A percentile compares a stretch with the other conserved stretches of the same genome.
Evolutionary conservation across 169 alveolate species (phyloP).

Genomic region (Babesia ovis): DNA sequence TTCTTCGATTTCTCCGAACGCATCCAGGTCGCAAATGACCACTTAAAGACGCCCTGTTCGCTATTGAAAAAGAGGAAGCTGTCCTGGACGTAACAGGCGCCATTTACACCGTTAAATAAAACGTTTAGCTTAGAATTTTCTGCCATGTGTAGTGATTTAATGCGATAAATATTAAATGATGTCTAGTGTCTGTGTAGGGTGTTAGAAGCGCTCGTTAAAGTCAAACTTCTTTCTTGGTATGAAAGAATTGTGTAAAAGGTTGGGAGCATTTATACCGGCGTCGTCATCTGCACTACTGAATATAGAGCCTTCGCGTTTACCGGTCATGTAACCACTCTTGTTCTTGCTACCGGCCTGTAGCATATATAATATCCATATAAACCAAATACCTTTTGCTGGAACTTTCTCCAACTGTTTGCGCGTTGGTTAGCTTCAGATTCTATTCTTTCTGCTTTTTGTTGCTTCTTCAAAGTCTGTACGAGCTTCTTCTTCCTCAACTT

Average conservation of each 20-base stretch:
- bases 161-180: slow-evolving; percentile 28
- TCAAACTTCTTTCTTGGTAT: slow-evolving; percentile 56
- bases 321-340: slow-evolving; percentile 68
- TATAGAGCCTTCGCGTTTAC: slow-evolving; percentile 64
- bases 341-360: slow-evolving; percentile 60
- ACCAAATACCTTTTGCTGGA: slow-evolving; percentile 68
- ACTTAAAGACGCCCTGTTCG: slow-evolving; percentile 18
- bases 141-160: not conserved
- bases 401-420: slow-evolving; percentile 74
- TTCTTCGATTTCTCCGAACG: slow-evolving; percentile 76
- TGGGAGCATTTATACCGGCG: slow-evolving; percentile 2
- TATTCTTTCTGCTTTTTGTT: slow-evolving; percentile 72
- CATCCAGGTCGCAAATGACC: slow-evolving; percentile 74
- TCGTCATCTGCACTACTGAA: slow-evolving; percentile 37
- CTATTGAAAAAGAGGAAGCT: slow-evolving; percentile 30
- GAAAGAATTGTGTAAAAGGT: slow-evolving; percentile 35
- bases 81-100: slow-evolving; percentile 36
- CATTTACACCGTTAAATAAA: slow-evolving; percentile 42
- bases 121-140: slow-evolving; percentile 9
- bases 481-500: slow-evolving; percentile 74
- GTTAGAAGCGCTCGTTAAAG: slow-evolving; percentile 58
- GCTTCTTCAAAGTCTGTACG: slow-evolving; percentile 73
- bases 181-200: not conserved
- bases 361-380: not conserved
- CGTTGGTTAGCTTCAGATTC: slow-evolving; percentile 68